Conservation (phyloP, 176 grass and related monocot genomes). For the Melocanna baccifera region DNA sequence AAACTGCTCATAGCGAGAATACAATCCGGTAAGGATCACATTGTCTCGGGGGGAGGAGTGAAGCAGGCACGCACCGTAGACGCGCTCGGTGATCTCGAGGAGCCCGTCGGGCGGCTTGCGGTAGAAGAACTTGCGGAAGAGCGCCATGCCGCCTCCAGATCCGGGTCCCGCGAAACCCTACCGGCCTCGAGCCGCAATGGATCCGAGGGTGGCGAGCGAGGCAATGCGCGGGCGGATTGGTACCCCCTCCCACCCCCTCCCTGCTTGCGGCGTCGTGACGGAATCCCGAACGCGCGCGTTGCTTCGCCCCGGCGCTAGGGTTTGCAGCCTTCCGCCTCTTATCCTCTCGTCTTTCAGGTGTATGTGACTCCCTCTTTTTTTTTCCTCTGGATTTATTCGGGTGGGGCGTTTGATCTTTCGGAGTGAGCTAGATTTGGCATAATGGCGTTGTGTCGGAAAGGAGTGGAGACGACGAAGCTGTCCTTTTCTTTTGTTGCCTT, state of each 20-base stretch:
- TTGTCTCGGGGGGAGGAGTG: background rate
- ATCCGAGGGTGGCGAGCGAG: background rate
- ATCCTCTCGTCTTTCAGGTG: background rate
- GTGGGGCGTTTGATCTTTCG: conserved; percentile 30
- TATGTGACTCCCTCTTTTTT: background rate
- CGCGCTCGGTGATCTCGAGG: conserved; percentile 91
- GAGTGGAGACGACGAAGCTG: background rate
- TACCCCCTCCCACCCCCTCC: background rate
- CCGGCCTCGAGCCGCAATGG: background rate
- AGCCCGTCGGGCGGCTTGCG: conserved; percentile 97
- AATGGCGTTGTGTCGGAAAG: background rate
- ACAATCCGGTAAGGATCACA: background rate
- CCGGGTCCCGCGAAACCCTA: conserved; percentile 15
- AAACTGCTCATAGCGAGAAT: background rate
- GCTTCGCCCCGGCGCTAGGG: conserved; percentile 33
- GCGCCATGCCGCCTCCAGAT: conserved; percentile 63
- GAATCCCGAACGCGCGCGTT: conserved; percentile 42
- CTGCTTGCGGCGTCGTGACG: conserved; percentile 50
- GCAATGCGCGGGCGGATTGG: conserved; percentile 26
- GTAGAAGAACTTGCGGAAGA: conserved; percentile 98
- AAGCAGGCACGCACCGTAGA: conserved; percentile 63
- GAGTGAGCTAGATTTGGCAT: conserved; percentile 30
- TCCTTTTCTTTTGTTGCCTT: background rate
- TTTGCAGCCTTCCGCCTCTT: conserved; percentile 25
- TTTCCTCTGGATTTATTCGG: background rate